Conservation (phyloP, 2,329 filamentous ascomycete genomes). For the Phyllosticta citribraziliensis region DNA sequence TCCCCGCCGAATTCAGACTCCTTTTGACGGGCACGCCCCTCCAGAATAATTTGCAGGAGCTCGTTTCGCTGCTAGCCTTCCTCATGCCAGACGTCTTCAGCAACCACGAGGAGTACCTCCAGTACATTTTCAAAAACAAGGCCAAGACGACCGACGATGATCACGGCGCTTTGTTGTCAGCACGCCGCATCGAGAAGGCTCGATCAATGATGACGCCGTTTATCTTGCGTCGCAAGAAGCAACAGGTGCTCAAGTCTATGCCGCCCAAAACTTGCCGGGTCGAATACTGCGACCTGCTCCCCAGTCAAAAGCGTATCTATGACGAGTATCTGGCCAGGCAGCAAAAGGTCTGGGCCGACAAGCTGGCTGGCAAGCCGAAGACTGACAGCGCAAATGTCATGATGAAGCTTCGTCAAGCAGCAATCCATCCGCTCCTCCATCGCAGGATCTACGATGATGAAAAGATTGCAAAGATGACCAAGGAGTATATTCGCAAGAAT, state of each 20-base stretch:
- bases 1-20: constrained; percentile 73
- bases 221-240: constrained; percentile 86
- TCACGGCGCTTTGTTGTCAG: constrained; percentile 74
- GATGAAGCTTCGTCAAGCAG: constrained; percentile 86
- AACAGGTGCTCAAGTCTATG: constrained; percentile 75
- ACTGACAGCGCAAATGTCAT: constrained; percentile 48
- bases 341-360: constrained; percentile 49
- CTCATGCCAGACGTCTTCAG: constrained; percentile 81
- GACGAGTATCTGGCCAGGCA: constrained; percentile 55
- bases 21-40: constrained; percentile 85
- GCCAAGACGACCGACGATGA: constrained; percentile 69
- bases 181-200: constrained; percentile 75
- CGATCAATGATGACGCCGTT: constrained; percentile 92
- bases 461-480: constrained; percentile 66
- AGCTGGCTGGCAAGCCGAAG: constrained; percentile 45
- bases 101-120: constrained; percentile 66
- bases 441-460: constrained; percentile 68
- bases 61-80: constrained; percentile 85
- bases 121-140: constrained; percentile 84
- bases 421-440: constrained; percentile 84
- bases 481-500: constrained; percentile 51
- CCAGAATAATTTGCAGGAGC: constrained; percentile 88
- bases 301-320: constrained; percentile 65
- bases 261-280: constrained; percentile 70
- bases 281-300: constrained; percentile 70